Percentiles rank a stretch among this genome's conserved stretches.
Evolutionary conservation across 2,329 filamentous ascomycete genomes (phyloP).

Genomic region (Xylaria sp.): DNA sequence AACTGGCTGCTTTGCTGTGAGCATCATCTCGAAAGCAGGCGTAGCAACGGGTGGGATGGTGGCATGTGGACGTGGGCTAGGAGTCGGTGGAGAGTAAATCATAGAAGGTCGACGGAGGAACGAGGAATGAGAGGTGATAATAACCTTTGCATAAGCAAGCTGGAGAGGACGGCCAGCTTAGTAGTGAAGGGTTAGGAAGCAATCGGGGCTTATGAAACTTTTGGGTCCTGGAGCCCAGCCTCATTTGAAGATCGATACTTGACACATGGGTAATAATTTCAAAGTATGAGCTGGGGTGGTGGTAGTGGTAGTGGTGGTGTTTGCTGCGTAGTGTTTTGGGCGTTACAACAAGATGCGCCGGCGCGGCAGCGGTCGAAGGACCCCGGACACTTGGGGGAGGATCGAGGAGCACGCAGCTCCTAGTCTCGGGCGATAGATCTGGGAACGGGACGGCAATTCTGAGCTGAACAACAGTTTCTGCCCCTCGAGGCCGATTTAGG

Average conservation of each 20-base stretch:
- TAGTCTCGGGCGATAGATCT: conserved; percentile 35
- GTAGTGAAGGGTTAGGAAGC: conserved; percentile 37
- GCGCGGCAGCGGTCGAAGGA: conserved; percentile 35
- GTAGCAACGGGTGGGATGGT: conserved; percentile 29
- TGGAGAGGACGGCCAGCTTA: conserved; percentile 43
- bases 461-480: conserved; percentile 36
- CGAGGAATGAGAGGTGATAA: conserved; percentile 35
- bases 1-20: conserved; percentile 63
- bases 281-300: conserved; percentile 33
- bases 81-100: conserved; percentile 20
- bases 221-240: conserved; percentile 40
- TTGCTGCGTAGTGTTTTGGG: conserved; percentile 33
- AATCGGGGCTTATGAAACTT: conserved; percentile 41
- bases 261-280: conserved; percentile 38
- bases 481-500: conserved; percentile 42
- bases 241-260: conserved; percentile 41
- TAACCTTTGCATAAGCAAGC: conserved; percentile 45
- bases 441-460: conserved; percentile 37
- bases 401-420: conserved; percentile 28
- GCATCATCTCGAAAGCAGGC: conserved; percentile 52
- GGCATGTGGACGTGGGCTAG: conserved; percentile 29
- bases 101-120: conserved; percentile 16
- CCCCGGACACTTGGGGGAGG: conserved; percentile 27
- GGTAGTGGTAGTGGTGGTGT: conserved; percentile 21
- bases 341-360: conserved; percentile 36